phyloP scores from a whole-genome alignment of 352 stramenopile genomes.

The Phytophthora pistaciae region DNA sequence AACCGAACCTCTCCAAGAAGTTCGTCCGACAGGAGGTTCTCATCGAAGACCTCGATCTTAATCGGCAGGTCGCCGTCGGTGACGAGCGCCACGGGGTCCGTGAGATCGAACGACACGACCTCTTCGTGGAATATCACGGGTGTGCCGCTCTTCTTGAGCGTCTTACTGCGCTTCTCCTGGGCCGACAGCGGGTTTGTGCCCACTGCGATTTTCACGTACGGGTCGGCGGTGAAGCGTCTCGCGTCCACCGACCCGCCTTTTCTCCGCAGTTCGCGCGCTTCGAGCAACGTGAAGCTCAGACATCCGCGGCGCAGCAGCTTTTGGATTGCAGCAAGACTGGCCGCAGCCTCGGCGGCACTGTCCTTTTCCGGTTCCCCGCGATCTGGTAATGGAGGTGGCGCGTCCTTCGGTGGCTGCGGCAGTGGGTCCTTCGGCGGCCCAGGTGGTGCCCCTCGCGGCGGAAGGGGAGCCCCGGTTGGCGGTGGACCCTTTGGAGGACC shows the following conservation, averaged over 20 bases:
- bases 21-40: conserved; percentile 90
- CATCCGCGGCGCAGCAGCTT: conserved; percentile 73
- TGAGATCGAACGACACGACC: conserved; percentile 82
- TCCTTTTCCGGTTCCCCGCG: conserved; percentile 10
- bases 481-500: conserved; percentile 21
- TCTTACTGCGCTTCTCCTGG: conserved; percentile 81
- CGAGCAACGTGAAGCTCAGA: conserved; percentile 77
- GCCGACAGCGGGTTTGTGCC: conserved; percentile 77
- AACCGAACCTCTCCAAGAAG: conserved; percentile 76
- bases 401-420: conserved; percentile 59
- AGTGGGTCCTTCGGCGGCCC: conserved; percentile 56
- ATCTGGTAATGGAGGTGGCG: conserved; percentile 38
- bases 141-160: conserved; percentile 82
- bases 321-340: conserved; percentile 37
- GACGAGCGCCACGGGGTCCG: conserved; percentile 77
- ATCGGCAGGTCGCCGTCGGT: conserved; percentile 76
- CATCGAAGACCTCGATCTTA: conserved; percentile 87
- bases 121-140: conserved; percentile 91
- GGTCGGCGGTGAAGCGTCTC: conserved; percentile 72
- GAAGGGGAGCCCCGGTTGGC: conserved; percentile 35
- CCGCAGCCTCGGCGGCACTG: conserved; percentile 8
- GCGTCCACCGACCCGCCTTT: conserved; percentile 65
- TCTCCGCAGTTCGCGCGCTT: conserved; percentile 68
- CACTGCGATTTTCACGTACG: conserved; percentile 85
- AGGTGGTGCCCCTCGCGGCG: conserved; percentile 56